Percentiles rank a stretch among this genome's conserved stretches.
Conservation (phyloP, 192 early-diverging fungal species). For the Coemansia sp. region DNA sequence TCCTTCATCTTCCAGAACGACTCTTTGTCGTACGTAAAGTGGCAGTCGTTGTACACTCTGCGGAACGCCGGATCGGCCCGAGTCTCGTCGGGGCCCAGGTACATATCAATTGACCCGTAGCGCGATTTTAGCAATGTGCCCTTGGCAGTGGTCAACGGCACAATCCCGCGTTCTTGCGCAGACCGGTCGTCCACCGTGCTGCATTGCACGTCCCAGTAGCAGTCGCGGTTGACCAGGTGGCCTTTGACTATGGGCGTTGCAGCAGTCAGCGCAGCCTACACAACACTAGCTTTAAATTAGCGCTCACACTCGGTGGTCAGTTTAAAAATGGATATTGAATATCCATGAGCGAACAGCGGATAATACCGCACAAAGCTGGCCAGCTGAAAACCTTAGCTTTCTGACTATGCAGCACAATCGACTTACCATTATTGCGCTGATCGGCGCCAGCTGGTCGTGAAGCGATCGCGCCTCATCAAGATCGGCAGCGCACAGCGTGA, state of each 20-base stretch:
- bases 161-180: slow-evolving; percentile 78
- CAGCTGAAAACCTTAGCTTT: too few species aligned
- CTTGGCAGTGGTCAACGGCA: slow-evolving; percentile 71
- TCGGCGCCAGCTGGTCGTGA: slow-evolving; percentile 90
- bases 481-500: slow-evolving; percentile 94
- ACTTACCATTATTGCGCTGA: slow-evolving; percentile 85
- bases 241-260: slow-evolving; percentile 91
- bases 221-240: slow-evolving; percentile 91
- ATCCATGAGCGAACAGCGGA: too few species aligned
- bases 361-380: too few species aligned
- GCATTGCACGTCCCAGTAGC: slow-evolving; percentile 96
- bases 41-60: slow-evolving; percentile 87
- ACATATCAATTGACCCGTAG: slow-evolving; percentile 90
- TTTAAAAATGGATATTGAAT: too few species aligned
- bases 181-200: slow-evolving; percentile 91
- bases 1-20: slow-evolving; percentile 71
- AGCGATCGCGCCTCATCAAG: slow-evolving; percentile 88
- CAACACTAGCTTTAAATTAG: background rate
- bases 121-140: slow-evolving; percentile 90
- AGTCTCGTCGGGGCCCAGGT: slow-evolving; percentile 62
- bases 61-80: slow-evolving; percentile 62
- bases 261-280: slow-evolving; percentile 79
- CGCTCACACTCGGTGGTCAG: background rate
- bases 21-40: slow-evolving; percentile 73
- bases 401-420: background rate